Evolutionary conservation across 306 rosid species (phyloP).

Genomic region (Senna tora): DNA sequence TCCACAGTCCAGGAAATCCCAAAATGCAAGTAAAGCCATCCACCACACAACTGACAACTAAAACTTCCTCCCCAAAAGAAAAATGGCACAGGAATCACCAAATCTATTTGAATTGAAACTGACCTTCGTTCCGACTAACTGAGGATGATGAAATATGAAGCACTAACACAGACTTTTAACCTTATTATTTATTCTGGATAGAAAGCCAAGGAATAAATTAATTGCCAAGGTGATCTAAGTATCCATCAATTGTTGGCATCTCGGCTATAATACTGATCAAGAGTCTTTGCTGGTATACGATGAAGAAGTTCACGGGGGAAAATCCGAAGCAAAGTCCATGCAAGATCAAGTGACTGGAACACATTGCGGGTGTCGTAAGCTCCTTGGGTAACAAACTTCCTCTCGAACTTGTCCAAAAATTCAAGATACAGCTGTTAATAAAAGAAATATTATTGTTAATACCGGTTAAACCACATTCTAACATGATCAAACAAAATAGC

Average conservation of each 20-base stretch:
- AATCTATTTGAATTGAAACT: slow-evolving; percentile 35
- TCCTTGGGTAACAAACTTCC: slow-evolving; percentile 94
- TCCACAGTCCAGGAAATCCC: slow-evolving; percentile 31
- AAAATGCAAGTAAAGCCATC: slow-evolving; percentile 28
- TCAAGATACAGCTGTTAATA: slow-evolving; percentile 81
- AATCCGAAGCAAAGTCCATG: slow-evolving; percentile 96
- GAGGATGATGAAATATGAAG: slow-evolving; percentile 37
- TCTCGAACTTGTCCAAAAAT: slow-evolving; percentile 96
- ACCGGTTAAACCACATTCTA: slow-evolving; percentile 18
- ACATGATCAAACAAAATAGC: slow-evolving; percentile 10
- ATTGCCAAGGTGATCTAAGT: slow-evolving; percentile 40
- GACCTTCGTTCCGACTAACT: slow-evolving; percentile 46
- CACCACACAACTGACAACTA: slow-evolving; percentile 30
- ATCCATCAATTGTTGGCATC: slow-evolving; percentile 71
- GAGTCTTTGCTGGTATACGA: slow-evolving; percentile 95
- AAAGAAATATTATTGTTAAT: slow-evolving; percentile 15
- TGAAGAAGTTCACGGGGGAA: slow-evolving; percentile 99
- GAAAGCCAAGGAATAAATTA: slow-evolving; percentile 51
- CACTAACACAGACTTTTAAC: slow-evolving; percentile 45
- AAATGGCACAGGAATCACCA: slow-evolving; percentile 44
- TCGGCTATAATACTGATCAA: slow-evolving; percentile 84
- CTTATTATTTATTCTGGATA: slow-evolving; percentile 55
- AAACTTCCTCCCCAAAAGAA: slow-evolving; percentile 28
- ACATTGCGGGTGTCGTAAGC: slow-evolving; percentile 96
- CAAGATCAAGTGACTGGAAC: slow-evolving; percentile 97